These are phyloP conservation scores for Leishmania amazonensis DNA, from an alignment of 208 protist genomes.

Conservation along the genomic window DNA sequence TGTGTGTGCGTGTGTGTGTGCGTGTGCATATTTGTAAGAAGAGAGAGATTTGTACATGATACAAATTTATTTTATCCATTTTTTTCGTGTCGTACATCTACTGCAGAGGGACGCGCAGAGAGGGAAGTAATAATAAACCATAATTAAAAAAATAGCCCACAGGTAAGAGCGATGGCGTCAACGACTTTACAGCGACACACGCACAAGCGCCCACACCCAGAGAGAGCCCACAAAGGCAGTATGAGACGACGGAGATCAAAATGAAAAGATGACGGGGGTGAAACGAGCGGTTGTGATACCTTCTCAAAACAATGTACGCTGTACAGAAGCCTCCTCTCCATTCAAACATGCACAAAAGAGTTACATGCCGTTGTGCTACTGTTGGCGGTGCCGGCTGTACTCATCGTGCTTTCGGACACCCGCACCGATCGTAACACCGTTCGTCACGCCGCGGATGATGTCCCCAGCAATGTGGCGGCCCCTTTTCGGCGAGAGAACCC, in stretches of 20 bases:
- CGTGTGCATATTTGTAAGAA: no score
- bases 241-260: not conserved
- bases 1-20: no score
- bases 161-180: no score
- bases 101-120: no score
- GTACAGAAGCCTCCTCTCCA: not conserved
- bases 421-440: constrained; percentile 16
- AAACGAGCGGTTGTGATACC: no score
- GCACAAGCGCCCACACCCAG: no score
- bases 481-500: not conserved
- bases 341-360: not conserved
- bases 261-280: not conserved
- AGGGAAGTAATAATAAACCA: no score
- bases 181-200: no score
- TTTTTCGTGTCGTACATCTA: no score
- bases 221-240: not conserved
- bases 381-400: not conserved
- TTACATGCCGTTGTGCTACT: not conserved
- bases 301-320: not conserved
- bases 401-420: not conserved
- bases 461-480: not conserved
- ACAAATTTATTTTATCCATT: no score
- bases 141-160: no score
- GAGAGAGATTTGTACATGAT: no score
- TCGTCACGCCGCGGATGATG: constrained; percentile 17